Evolutionary conservation across 495 filamentous ascomycete species (phyloP).

Genomic region (Podospora bellae-mahoneyi): DNA sequence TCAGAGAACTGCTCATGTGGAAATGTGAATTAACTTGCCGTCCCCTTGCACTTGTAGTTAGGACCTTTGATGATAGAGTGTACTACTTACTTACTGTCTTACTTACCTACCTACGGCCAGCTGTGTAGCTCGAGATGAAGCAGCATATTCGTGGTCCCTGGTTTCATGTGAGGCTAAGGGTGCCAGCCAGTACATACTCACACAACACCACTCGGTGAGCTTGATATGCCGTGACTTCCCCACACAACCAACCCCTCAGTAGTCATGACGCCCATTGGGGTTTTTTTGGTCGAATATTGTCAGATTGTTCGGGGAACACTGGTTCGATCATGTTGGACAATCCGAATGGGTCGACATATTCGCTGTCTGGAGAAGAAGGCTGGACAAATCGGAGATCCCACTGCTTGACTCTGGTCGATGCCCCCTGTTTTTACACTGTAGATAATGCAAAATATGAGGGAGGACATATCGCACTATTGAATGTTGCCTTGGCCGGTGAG

Average conservation of each 20-base stretch:
- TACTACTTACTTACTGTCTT: neutral
- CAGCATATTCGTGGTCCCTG: neutral
- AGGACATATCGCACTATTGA: neutral
- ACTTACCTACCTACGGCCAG: neutral
- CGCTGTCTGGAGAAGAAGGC: neutral
- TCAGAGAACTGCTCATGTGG: neutral
- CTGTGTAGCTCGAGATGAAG: neutral
- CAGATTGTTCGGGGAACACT: neutral
- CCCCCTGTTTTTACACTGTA: neutral
- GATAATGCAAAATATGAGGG: neutral
- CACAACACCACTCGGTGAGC: neutral
- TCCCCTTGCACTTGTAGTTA: no score
- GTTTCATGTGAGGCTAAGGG: neutral
- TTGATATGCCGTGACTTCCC: constrained; percentile 2
- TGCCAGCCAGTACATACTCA: neutral
- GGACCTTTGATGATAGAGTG: neutral
- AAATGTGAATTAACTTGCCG: neutral
- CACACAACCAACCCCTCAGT: neutral
- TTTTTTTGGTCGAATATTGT: no score
- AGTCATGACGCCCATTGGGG: no score
- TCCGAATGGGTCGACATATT: neutral
- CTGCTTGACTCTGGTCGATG: neutral
- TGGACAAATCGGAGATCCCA: constrained; percentile 6
- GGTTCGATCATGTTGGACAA: neutral
- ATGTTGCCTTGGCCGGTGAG: neutral